A percentile compares a stretch with the other conserved stretches of the same genome.
These are phyloP conservation scores for Stylosanthes scabra DNA, from an alignment of 331 rosid species.

Conservation along the genomic window DNA sequence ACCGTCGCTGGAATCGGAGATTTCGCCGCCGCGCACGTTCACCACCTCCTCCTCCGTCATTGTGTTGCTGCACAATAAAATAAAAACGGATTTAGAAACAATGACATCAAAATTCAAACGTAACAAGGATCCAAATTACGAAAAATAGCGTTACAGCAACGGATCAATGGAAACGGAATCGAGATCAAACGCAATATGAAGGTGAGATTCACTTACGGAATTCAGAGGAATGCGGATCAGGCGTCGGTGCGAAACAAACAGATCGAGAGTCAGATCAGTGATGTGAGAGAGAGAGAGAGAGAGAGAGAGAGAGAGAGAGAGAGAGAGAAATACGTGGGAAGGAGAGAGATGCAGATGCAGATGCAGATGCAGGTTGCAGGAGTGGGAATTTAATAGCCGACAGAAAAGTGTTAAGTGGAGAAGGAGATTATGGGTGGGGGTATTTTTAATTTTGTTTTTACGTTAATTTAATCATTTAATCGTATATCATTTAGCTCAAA, in stretches of 20 bases:
- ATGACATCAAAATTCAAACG: conserved; percentile 3
- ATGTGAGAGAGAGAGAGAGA: background rate
- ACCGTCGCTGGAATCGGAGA: conserved; percentile 44
- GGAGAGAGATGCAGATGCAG: conserved; percentile 31
- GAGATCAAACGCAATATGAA: background rate
- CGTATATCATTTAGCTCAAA: too few relatives aligned
- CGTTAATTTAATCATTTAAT: background rate
- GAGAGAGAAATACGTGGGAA: background rate
- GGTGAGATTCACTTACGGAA: conserved; percentile 36
- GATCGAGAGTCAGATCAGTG: conserved; percentile 24
- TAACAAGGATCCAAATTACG: background rate
- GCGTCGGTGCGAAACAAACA: conserved; percentile 21
- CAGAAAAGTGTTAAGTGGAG: background rate
- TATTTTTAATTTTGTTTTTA: background rate
- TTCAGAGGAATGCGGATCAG: conserved; percentile 28
- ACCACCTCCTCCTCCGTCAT: conserved; percentile 64
- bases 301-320: background rate
- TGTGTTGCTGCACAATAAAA: conserved; percentile 33
- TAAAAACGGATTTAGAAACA: background rate
- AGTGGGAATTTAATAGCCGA: background rate
- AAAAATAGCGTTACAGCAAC: background rate
- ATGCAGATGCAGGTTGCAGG: conserved; percentile 19
- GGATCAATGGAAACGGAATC: background rate
- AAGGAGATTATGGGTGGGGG: background rate
- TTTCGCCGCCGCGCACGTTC: conserved; percentile 51